These are phyloP conservation scores for Eucalyptus pumila DNA, from an alignment of 345 rosid genomes.

Conservation along the genomic window DNA sequence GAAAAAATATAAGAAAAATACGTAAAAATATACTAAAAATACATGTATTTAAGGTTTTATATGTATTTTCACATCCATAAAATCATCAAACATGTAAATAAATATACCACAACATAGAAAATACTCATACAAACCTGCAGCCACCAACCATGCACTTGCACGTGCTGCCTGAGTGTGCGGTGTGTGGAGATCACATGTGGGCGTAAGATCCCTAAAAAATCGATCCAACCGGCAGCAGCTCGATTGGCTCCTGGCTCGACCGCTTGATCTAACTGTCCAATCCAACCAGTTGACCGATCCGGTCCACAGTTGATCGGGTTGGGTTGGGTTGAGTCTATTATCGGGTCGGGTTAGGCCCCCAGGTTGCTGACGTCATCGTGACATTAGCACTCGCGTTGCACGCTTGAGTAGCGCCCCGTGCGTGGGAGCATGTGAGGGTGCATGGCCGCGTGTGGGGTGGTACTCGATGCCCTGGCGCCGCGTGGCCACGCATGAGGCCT, in stretches of 20 bases:
- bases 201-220: too few species aligned
- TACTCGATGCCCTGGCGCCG: fast-evolving
- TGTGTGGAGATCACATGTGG: fast-evolving
- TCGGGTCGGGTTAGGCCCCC: too few species aligned
- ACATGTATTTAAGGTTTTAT: too few species aligned
- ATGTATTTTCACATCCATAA: too few species aligned
- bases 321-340: too few species aligned
- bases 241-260: fast-evolving
- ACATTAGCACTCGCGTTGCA: fast-evolving
- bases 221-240: fast-evolving
- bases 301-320: fast-evolving
- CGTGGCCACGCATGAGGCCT: too few species aligned
- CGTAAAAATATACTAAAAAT: too few species aligned
- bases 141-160: fast-evolving
- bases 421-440: too few species aligned
- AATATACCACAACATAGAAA: too few species aligned
- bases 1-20: too few species aligned
- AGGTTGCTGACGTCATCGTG: fast-evolving
- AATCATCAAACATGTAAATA: too few species aligned
- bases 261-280: fast-evolving
- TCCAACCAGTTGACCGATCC: fast-evolving
- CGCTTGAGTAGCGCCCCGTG: fast-evolving
- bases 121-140: too few species aligned
- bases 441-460: fast-evolving
- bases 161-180: fast-evolving